Conservation (phyloP, 768 basidiomycete species). For the Mycena kentingensis region DNA sequence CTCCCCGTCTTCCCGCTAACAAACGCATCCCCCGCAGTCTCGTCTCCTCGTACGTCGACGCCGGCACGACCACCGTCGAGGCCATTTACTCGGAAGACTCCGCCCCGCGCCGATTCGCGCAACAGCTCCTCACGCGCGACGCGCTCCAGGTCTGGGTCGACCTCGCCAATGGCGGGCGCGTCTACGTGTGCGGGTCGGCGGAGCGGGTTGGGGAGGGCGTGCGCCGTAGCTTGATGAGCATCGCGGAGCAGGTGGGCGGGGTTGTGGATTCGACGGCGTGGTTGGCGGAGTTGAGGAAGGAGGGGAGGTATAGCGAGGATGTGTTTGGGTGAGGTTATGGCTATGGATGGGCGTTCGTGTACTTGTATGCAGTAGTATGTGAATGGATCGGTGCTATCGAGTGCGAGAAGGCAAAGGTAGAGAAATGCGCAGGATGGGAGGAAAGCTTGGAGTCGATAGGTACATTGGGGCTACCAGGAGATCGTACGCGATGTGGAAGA, state of each 20-base stretch:
- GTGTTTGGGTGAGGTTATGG: slow-evolving; percentile 17
- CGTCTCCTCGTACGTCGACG: slow-evolving; percentile 6
- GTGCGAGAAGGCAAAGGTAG: too few relatives aligned
- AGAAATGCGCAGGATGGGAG: too few relatives aligned
- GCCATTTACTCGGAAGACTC: slow-evolving; percentile 13
- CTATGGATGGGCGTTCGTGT: too few relatives aligned
- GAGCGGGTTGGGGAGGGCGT: background rate
- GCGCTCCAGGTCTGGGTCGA: slow-evolving; percentile 14
- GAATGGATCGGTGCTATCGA: too few relatives aligned
- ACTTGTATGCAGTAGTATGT: too few relatives aligned
- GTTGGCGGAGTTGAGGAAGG: slow-evolving; percentile 1
- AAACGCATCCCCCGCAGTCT: slow-evolving; percentile 4
- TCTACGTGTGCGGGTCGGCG: slow-evolving; percentile 3
- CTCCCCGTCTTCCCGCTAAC: background rate
- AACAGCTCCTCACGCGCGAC: slow-evolving; percentile 16
- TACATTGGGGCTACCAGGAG: too few relatives aligned
- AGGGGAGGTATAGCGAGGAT: slow-evolving; percentile 17
- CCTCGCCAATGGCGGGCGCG: slow-evolving; percentile 9
- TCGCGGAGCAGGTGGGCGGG: slow-evolving; percentile 4
- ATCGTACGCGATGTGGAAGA: too few relatives aligned
- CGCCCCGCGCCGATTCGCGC: slow-evolving; percentile 14
- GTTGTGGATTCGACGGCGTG: background rate
- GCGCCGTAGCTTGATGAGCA: slow-evolving; percentile 1
- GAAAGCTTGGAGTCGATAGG: too few relatives aligned
- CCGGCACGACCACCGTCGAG: slow-evolving; percentile 11